These are phyloP conservation scores for thale cress (Arabidopsis thaliana) DNA, from an alignment of 345 rosid genomes.

Conservation along the genomic window TAIR10.1 NC_003075.7:14079001-14079500, in stretches of 20 bases:
- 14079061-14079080: constrained; percentile 78
- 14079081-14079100: constrained; percentile 58
- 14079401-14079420: constrained; percentile 72
- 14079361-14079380: constrained; percentile 61
- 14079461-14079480: constrained; percentile 76
- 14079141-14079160: constrained; percentile 59
- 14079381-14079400: constrained; percentile 56
- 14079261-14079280: constrained; percentile 61
- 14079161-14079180: constrained; percentile 79
- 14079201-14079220: constrained; percentile 63
- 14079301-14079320: constrained; percentile 59
- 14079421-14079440: constrained; percentile 75
- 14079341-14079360: constrained; percentile 57
- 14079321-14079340: constrained; percentile 61
- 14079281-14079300: constrained; percentile 64
- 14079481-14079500: constrained; percentile 69
- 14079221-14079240: constrained; percentile 52
- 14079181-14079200: constrained; percentile 68
- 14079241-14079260: constrained; percentile 73
- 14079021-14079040: constrained; percentile 55
- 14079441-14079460: constrained; percentile 53
- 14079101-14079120: constrained; percentile 70
- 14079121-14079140: constrained; percentile 61
- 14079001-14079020: constrained; percentile 68
- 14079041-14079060: constrained; percentile 66